phyloP scores from a whole-genome alignment of 768 basidiomycete genomes.

The Leccinum obscurum region DNA sequence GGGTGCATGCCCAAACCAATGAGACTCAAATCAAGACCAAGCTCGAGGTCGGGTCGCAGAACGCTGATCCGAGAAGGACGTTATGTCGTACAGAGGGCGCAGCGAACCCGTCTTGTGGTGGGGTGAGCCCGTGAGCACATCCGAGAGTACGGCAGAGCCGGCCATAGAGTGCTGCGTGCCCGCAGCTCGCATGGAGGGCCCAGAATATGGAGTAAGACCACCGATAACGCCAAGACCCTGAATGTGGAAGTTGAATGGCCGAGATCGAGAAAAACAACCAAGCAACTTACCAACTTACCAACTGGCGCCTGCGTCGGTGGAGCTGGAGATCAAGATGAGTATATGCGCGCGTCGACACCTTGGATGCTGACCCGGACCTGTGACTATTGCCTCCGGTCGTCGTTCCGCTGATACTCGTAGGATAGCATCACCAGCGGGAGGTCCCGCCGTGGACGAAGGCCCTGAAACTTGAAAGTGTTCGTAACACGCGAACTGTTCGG shows the following conservation, averaged over 20 bases:
- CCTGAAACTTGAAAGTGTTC: constrained; percentile 36
- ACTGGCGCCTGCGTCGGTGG: constrained; percentile 44
- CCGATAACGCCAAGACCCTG: constrained; percentile 51
- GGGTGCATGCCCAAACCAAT: constrained; percentile 4
- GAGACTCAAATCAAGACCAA: neutral
- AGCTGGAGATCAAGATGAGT: constrained; percentile 19
- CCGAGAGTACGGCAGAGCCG: constrained; percentile 16
- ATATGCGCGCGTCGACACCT: neutral
- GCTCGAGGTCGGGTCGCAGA: constrained; percentile 43
- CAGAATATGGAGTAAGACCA: constrained; percentile 43
- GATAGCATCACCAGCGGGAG: constrained; percentile 73
- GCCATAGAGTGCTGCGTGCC: constrained; percentile 23
- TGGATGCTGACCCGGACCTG: constrained; percentile 20
- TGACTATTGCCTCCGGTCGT: constrained; percentile 26
- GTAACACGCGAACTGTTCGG: constrained; percentile 45
- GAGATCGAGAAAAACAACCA: neutral
- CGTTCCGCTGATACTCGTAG: constrained; percentile 46
- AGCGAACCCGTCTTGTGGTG: constrained; percentile 20
- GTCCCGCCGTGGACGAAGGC: constrained; percentile 76
- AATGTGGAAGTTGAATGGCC: constrained; percentile 8
- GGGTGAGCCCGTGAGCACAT: constrained; percentile 22
- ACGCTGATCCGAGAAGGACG: constrained; percentile 37
- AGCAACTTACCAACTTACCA: constrained; percentile 35
- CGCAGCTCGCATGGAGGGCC: constrained; percentile 26
- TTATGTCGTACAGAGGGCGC: constrained; percentile 28